Evolutionary conservation across 768 basidiomycete genomes (phyloP).

Genomic region (Favolaschia claudopus): DNA sequence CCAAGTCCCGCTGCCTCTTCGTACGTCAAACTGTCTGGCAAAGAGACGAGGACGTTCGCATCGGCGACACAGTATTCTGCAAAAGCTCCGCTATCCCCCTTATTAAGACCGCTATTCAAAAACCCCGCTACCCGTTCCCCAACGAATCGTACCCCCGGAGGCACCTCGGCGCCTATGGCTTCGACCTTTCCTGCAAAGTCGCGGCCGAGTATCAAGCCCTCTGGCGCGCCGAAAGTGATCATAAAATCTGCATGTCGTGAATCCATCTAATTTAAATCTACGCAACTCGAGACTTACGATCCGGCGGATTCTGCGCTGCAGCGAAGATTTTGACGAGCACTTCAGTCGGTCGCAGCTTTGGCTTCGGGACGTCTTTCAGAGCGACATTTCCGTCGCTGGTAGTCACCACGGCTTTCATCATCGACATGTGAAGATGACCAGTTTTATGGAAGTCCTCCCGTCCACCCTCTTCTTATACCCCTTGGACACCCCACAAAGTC

Average conservation of each 20-base stretch:
- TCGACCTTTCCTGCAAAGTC: constrained; percentile 35
- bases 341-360: constrained; percentile 28
- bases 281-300: constrained; percentile 19
- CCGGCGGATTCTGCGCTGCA: constrained; percentile 37
- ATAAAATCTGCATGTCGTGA: constrained; percentile 22
- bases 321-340: constrained; percentile 33
- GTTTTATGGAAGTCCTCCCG: too few relatives aligned
- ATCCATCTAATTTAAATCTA: not conserved
- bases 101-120: constrained; percentile 26
- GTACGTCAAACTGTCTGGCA: constrained; percentile 21
- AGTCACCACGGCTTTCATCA: constrained; percentile 33
- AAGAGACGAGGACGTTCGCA: constrained; percentile 19
- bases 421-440: too few relatives aligned
- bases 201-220: constrained; percentile 31
- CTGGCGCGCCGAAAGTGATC: constrained; percentile 18
- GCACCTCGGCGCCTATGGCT: constrained; percentile 28
- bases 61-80: constrained; percentile 30
- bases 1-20: constrained; percentile 26
- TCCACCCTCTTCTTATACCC: too few relatives aligned
- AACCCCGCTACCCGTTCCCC: constrained; percentile 37
- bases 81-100: constrained; percentile 15
- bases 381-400: constrained; percentile 30
- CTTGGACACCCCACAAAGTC: too few relatives aligned
- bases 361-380: constrained; percentile 25
- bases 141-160: constrained; percentile 11